Conservation (phyloP, 2,329 filamentous ascomycete species). For the Nannizziopsis arthrosporioides region DNA sequence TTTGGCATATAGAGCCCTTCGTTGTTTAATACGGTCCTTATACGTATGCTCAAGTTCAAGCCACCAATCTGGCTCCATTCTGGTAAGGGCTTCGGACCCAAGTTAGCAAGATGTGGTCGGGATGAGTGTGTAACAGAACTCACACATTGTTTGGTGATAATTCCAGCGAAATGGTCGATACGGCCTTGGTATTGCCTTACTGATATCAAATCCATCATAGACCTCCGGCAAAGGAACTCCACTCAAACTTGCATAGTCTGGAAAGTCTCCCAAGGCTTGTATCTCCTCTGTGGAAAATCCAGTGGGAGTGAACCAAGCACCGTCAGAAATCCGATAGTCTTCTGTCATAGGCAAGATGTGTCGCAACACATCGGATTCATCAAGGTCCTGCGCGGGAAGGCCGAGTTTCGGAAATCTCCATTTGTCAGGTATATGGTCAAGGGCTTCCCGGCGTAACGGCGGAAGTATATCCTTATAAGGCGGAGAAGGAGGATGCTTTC, state of each 20-base stretch:
- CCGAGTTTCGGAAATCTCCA: constrained; percentile 15
- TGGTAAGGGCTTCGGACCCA: constrained; percentile 51
- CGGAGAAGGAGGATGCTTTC: constrained; percentile 8
- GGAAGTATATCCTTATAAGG: constrained; percentile 41
- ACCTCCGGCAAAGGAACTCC: constrained; percentile 60
- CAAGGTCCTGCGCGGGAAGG: constrained; percentile 18
- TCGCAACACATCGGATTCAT: constrained; percentile 25
- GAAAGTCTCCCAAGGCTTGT: constrained; percentile 60
- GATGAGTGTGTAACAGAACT: constrained; percentile 24
- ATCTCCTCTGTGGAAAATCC: constrained; percentile 62
- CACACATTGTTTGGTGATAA: constrained; percentile 89
- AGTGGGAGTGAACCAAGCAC: constrained; percentile 47
- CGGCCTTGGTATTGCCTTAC: constrained; percentile 57
- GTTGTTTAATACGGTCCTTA: constrained; percentile 52
- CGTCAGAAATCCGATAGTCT: constrained; percentile 29
- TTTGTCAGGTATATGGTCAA: constrained; percentile 27
- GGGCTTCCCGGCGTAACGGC: constrained; percentile 40
- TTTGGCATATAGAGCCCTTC: constrained; percentile 51
- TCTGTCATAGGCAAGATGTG: constrained; percentile 32
- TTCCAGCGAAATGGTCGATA: constrained; percentile 74
- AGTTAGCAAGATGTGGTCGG: background rate
- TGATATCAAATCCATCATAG: constrained; percentile 54
- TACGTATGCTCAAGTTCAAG: constrained; percentile 75
- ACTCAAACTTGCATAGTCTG: constrained; percentile 63
- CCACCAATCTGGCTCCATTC: constrained; percentile 75